These are phyloP conservation scores for Fusarium brachygibbosum DNA, from an alignment of 2,329 filamentous ascomycete species.

Conservation along the genomic window DNA sequence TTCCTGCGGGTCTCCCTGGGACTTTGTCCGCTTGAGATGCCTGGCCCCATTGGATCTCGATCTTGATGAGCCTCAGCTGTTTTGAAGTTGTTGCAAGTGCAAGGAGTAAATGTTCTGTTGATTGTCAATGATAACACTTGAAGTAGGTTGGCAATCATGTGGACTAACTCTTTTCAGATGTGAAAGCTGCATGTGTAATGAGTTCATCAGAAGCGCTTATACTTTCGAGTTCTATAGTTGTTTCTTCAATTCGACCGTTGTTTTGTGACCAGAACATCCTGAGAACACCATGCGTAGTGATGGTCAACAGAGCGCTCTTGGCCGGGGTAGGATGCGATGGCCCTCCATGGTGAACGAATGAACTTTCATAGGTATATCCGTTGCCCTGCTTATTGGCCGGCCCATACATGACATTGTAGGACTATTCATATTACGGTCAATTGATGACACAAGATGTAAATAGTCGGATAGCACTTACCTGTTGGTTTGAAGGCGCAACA, in stretches of 20 bases:
- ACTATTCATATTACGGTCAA: constrained; percentile 36
- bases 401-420: constrained; percentile 65
- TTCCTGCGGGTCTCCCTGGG: constrained; percentile 60
- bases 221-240: constrained; percentile 79
- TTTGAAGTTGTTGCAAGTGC: constrained; percentile 77
- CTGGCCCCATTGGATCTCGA: constrained; percentile 79
- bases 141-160: background rate
- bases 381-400: constrained; percentile 73
- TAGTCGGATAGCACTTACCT: constrained; percentile 46
- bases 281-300: constrained; percentile 80
- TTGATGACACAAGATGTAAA: background rate
- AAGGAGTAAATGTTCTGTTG: constrained; percentile 68
- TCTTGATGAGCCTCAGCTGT: constrained; percentile 79
- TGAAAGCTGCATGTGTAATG: constrained; percentile 83
- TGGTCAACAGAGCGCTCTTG: constrained; percentile 80
- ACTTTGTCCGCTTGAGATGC: constrained; percentile 66
- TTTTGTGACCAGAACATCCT: constrained; percentile 83
- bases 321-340: constrained; percentile 79
- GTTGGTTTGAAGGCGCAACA: constrained; percentile 63
- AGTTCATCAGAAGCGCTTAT: constrained; percentile 78
- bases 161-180: constrained; percentile 78
- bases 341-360: constrained; percentile 74
- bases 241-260: constrained; percentile 78
- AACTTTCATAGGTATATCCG: constrained; percentile 78
- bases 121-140: constrained; percentile 44